These are phyloP conservation scores for Pichia sp. DNA, from an alignment of 1,139 yeast species.

Conservation along the genomic window DNA sequence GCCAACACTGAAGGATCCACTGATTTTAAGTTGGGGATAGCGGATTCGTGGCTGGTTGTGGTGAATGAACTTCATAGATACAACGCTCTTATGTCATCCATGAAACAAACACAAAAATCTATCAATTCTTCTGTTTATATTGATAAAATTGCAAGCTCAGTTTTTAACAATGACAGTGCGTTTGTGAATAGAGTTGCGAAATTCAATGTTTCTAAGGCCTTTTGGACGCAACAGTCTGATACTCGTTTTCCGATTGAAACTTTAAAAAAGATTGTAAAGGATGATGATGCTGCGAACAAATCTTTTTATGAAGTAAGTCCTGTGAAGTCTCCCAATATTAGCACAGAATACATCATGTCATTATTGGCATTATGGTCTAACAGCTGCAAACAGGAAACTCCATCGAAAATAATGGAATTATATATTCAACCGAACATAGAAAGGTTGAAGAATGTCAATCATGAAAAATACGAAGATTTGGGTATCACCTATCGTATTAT, in stretches of 20 bases:
- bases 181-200: constrained; percentile 28
- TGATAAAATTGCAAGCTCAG: constrained; percentile 28
- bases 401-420: constrained; percentile 45
- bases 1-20: constrained; percentile 2
- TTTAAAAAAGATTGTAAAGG: constrained; percentile 28
- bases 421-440: constrained; percentile 40
- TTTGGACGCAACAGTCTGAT: constrained; percentile 50
- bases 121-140: constrained; percentile 42
- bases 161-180: constrained; percentile 11
- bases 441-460: constrained; percentile 7
- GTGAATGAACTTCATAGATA: constrained; percentile 36
- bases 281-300: constrained; percentile 2
- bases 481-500: constrained; percentile 41
- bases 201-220: constrained; percentile 44
- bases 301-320: background rate
- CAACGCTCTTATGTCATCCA: constrained; percentile 32
- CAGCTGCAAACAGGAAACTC: constrained; percentile 58
- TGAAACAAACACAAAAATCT: constrained; percentile 36
- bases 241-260: constrained; percentile 46
- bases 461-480: constrained; percentile 4
- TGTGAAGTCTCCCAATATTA: background rate
- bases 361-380: constrained; percentile 61
- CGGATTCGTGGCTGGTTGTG: constrained; percentile 21
- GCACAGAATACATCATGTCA: constrained; percentile 8
- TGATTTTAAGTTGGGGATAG: background rate